Evolutionary conservation across 495 filamentous ascomycete species (phyloP).

Genomic region (Neurospora hispaniola): DNA sequence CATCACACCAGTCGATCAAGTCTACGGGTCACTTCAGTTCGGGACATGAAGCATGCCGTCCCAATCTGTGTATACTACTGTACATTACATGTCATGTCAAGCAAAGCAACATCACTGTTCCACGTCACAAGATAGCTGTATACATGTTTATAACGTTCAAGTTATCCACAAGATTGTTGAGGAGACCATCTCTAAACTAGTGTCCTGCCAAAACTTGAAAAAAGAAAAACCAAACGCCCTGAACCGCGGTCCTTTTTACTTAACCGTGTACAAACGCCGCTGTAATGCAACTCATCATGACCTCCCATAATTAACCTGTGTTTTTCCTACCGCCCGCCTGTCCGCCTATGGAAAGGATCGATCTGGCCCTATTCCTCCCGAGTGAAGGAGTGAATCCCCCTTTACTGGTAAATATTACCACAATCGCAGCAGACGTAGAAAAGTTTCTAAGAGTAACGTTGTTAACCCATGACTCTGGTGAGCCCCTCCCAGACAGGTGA

Average conservation of each 20-base stretch:
- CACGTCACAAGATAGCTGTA: not conserved
- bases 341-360: not conserved
- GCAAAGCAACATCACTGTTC: not conserved
- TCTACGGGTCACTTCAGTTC: not conserved
- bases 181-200: not conserved
- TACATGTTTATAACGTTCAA: not conserved
- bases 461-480: conserved; percentile 15
- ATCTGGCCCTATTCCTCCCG: not conserved
- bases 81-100: not conserved
- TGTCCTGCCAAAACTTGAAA: not conserved
- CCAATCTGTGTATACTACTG: not conserved
- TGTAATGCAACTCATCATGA: not conserved
- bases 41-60: not conserved
- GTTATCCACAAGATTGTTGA: not conserved
- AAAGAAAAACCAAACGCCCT: not conserved
- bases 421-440: conserved; percentile 95
- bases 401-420: conserved; percentile 67
- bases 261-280: not conserved
- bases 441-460: conserved; percentile 60
- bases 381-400: not conserved
- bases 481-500: not conserved
- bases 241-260: not conserved
- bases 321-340: not conserved
- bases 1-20: not conserved
- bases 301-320: not conserved